These are phyloP conservation scores for Choiromyces venosus DNA, from an alignment of 495 filamentous ascomycete species.

Conservation along the genomic window DNA sequence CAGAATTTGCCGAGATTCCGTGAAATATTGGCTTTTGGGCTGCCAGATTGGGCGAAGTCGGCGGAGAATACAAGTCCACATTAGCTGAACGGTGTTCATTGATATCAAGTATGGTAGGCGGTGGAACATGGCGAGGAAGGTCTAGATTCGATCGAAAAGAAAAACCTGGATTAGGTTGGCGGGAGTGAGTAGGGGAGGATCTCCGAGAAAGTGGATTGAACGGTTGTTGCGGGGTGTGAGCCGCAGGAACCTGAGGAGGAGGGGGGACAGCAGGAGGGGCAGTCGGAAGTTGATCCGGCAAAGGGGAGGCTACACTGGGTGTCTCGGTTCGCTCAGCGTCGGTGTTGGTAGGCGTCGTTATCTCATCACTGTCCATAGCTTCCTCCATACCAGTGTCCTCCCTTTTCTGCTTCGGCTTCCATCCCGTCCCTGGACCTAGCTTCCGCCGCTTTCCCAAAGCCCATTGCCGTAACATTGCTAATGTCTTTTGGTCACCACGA, in stretches of 20 bases:
- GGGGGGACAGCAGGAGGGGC: background rate
- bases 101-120: slow-evolving; percentile 23
- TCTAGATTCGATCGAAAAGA: slow-evolving; percentile 31
- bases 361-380: background rate
- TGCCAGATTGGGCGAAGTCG: slow-evolving; percentile 32
- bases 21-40: slow-evolving; percentile 20
- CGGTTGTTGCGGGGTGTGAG: slow-evolving; percentile 15
- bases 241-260: slow-evolving; percentile 1
- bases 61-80: slow-evolving; percentile 28
- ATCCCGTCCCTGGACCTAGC: slow-evolving; percentile 10
- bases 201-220: slow-evolving; percentile 13
- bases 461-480: slow-evolving; percentile 39
- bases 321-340: slow-evolving; percentile 30
- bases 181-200: slow-evolving; percentile 7
- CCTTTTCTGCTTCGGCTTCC: slow-evolving; percentile 11
- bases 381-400: background rate
- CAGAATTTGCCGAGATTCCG: background rate
- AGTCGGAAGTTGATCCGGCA: slow-evolving; percentile 10
- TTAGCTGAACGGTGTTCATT: slow-evolving; percentile 22
- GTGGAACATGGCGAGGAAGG: slow-evolving; percentile 28
- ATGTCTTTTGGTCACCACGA: slow-evolving; percentile 27
- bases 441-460: slow-evolving; percentile 38
- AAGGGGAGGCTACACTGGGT: slow-evolving; percentile 8
- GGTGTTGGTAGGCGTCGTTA: slow-evolving; percentile 10
- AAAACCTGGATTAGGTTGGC: slow-evolving; percentile 25